Base-by-base conservation (phyloP, 495 filamentous ascomycete species). In the Hypoxylon intermedium region DNA sequence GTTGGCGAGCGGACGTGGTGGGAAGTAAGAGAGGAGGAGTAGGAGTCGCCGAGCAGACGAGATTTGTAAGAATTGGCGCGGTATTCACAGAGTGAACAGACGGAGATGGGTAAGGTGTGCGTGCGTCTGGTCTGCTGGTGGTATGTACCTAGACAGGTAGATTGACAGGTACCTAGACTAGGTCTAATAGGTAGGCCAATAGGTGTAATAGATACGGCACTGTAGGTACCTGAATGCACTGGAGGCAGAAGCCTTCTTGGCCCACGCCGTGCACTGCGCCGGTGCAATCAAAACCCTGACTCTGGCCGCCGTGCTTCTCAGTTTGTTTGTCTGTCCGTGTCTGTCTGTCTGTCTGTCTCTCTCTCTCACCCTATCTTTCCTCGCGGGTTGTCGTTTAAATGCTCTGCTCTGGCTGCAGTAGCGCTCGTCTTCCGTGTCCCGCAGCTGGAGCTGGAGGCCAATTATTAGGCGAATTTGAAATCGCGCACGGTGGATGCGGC, bases 401-500 rank as follows among this genome's bases (percentile, higher is more conserved):
- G 20, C 34, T 41, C 57, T 53, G 28, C 46, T 53, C 21, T n/a
- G 31, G 26, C 20, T 49, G 58, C 41, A 60, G 46, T 26, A 56
- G 51, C 51, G 56, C 62, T 54, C 15, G 51, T 44, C 52, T 62
- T 49, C 52, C 48, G 23, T 56, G 38, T 66, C 50, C 52, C 42
- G 61, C 54, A 16, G 44, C 46, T 13, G 37, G 36, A 16, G 44
- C 46, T 13, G 37, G 36, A 49, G 44, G 45, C 56, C 51, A 61
- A 52, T 48, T 16, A 24, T 47, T 67, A 57, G 63, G 63, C 63
- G 63, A 66, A 66, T 33, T 53, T 42, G 63, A 62, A 67, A 67
- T 67, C 63, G 63, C 63, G 63, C 57, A 67, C 57, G 63, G 58
- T 62, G 49, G 49, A 58, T 57, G 43, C 63, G 58, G 62, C 58